Evolutionary conservation across 1,284 basidiomycete genomes (phyloP).

Genomic region (Sutorius eximius): DNA sequence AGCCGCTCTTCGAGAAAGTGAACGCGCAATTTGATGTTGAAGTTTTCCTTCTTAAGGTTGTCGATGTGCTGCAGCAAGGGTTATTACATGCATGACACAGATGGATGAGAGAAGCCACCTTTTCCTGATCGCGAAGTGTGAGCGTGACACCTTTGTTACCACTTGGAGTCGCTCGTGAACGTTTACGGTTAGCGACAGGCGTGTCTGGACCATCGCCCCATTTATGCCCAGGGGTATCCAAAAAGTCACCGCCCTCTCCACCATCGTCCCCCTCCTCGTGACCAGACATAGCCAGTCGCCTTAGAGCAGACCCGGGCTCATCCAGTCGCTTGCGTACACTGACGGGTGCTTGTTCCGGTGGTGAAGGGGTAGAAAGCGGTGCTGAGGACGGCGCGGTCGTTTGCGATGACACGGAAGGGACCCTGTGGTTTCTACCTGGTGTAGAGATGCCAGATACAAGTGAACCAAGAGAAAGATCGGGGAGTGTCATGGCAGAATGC

Average conservation of each 20-base stretch:
- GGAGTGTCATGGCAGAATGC: constrained; percentile 47
- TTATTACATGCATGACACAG: background rate
- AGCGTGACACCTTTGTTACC: constrained; percentile 64
- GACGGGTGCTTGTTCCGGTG: constrained; percentile 27
- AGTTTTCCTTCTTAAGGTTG: constrained; percentile 92
- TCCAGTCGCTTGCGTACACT: constrained; percentile 25
- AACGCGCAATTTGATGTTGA: constrained; percentile 90
- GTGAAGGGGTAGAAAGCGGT: constrained; percentile 54
- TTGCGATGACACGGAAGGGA: constrained; percentile 53
- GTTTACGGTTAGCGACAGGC: constrained; percentile 45
- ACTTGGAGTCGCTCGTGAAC: constrained; percentile 42
- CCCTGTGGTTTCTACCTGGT: constrained; percentile 49
- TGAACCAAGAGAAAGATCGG: constrained; percentile 65
- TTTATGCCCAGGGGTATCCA: constrained; percentile 56
- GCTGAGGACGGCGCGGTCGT: constrained; percentile 57
- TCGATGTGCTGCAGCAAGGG: constrained; percentile 73
- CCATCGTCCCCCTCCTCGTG: constrained; percentile 42
- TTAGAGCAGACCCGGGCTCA: constrained; percentile 26
- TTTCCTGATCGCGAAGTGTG: constrained; percentile 91
- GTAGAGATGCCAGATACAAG: constrained; percentile 56
- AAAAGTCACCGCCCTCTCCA: constrained; percentile 42
- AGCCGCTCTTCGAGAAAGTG: constrained; percentile 92
- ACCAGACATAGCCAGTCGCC: constrained; percentile 31
- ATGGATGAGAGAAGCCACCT: constrained; percentile 50
- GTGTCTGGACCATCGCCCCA: constrained; percentile 53